phyloP scores from a whole-genome alignment of 768 basidiomycete species.

The Suillus clintonianus region DNA sequence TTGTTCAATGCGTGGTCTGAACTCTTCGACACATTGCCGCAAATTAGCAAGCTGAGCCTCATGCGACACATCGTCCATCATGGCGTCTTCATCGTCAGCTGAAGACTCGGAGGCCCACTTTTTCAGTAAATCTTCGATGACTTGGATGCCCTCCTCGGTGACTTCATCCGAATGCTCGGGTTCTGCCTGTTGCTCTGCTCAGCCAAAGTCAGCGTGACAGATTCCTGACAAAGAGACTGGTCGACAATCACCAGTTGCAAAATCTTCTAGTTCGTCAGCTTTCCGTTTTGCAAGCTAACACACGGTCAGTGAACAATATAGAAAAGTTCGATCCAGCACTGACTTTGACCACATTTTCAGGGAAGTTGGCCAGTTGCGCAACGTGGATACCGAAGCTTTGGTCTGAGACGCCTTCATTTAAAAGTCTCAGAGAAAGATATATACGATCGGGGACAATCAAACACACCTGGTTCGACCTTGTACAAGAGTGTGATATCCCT shows the following conservation, averaged over 20 bases:
- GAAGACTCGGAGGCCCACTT: constrained; percentile 54
- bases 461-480: constrained; percentile 74
- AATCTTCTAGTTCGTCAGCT: constrained; percentile 90
- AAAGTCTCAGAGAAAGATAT: not conserved
- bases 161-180: constrained; percentile 57
- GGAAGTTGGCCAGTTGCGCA: constrained; percentile 96
- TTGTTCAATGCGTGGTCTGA: constrained; percentile 66
- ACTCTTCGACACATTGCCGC: constrained; percentile 62
- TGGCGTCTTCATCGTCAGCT: constrained; percentile 44
- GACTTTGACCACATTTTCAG: constrained; percentile 89
- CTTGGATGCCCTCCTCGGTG: constrained; percentile 74
- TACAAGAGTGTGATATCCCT: constrained; percentile 83
- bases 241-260: constrained; percentile 51
- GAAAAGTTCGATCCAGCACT: constrained; percentile 10
- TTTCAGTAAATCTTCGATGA: constrained; percentile 78
- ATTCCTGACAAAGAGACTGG: not conserved
- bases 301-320: not conserved
- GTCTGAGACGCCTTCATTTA: constrained; percentile 77
- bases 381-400: constrained; percentile 99
- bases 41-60: constrained; percentile 48
- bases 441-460: not conserved
- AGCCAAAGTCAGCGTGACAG: constrained; percentile 1
- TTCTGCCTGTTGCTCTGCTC: constrained; percentile 30
- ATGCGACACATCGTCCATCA: constrained; percentile 48
- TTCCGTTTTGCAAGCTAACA: constrained; percentile 84